Evolutionary conservation across 1,139 yeast species (phyloP).

Genomic region (Nadsonia commutata): DNA sequence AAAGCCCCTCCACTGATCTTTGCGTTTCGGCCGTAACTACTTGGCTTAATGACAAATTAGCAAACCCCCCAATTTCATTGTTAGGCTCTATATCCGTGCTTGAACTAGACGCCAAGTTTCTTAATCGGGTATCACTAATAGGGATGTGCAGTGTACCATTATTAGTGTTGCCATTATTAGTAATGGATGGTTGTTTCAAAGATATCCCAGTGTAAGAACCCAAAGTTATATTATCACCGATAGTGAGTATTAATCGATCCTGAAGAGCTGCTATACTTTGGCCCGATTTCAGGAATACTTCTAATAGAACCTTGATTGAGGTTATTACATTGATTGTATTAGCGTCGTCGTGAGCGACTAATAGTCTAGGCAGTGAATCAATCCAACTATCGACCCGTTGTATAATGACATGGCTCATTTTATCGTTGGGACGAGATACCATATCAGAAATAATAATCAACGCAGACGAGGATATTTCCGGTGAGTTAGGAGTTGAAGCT

Average conservation of each 20-base stretch:
- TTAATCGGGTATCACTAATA: slow-evolving; percentile 9
- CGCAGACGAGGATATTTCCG: slow-evolving; percentile 1
- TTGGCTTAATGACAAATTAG: background rate
- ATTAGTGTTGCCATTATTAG: slow-evolving; percentile 3
- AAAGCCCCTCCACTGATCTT: background rate
- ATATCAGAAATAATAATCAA: slow-evolving; percentile 19
- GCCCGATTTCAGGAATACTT: slow-evolving; percentile 9
- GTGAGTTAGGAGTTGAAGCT: background rate
- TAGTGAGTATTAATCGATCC: background rate
- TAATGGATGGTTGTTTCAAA: background rate
- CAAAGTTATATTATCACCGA: background rate
- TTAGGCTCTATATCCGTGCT: background rate
- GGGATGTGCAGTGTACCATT: background rate
- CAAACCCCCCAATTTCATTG: background rate
- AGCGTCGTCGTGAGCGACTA: slow-evolving; percentile 18
- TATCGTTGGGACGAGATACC: slow-evolving; percentile 9
- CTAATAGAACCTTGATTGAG: slow-evolving; percentile 11
- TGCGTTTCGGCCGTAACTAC: background rate
- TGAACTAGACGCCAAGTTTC: slow-evolving; percentile 3
- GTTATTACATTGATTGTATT: slow-evolving; percentile 11
- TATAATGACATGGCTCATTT: slow-evolving; percentile 13
- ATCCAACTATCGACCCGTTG: slow-evolving; percentile 18
- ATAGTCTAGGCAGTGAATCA: slow-evolving; percentile 17
- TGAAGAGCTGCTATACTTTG: background rate
- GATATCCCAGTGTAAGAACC: background rate